Evolutionary conservation across 805 yeast genomes (phyloP).

Genomic region (Pichia heedii): DNA sequence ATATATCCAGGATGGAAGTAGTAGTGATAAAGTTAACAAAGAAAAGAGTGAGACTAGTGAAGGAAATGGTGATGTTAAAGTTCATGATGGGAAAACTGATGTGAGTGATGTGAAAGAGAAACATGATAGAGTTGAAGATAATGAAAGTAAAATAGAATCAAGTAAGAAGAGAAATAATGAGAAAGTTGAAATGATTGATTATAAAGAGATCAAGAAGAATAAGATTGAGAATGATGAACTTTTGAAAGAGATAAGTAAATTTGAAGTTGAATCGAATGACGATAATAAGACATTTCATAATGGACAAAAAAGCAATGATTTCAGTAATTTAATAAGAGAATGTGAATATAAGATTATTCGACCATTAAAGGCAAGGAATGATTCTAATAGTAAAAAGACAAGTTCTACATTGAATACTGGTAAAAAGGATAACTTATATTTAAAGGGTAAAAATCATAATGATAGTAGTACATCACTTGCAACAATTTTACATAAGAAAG

Average conservation of each 20-base stretch:
- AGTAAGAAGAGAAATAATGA: background rate
- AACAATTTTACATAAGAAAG: slow-evolving; percentile 26
- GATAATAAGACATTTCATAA: slow-evolving; percentile 44
- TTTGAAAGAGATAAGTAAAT: slow-evolving; percentile 34
- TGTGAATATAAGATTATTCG: slow-evolving; percentile 50
- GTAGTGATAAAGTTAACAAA: background rate
- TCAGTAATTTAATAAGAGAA: slow-evolving; percentile 59
- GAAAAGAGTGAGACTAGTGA: too few relatives aligned
- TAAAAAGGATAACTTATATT: too few relatives aligned
- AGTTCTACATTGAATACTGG: too few relatives aligned
- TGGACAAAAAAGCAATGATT: slow-evolving; percentile 48
- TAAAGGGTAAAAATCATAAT: background rate
- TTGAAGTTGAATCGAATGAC: slow-evolving; percentile 36
- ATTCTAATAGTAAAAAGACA: background rate
- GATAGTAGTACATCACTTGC: slow-evolving; percentile 2
- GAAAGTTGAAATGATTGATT: slow-evolving; percentile 4
- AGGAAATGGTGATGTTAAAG: background rate
- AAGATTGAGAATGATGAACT: slow-evolving; percentile 39
- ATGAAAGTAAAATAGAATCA: slow-evolving; percentile 5
- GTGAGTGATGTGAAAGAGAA: background rate
- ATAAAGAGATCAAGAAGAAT: slow-evolving; percentile 14
- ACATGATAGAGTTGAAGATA: too few relatives aligned
- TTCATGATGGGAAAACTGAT: too few relatives aligned
- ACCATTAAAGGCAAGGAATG: slow-evolving; percentile 3
- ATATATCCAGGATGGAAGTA: slow-evolving; percentile 27